Evolutionary conservation across 352 stramenopile species (phyloP).

Genomic region (Phytopythium helicoides): DNA sequence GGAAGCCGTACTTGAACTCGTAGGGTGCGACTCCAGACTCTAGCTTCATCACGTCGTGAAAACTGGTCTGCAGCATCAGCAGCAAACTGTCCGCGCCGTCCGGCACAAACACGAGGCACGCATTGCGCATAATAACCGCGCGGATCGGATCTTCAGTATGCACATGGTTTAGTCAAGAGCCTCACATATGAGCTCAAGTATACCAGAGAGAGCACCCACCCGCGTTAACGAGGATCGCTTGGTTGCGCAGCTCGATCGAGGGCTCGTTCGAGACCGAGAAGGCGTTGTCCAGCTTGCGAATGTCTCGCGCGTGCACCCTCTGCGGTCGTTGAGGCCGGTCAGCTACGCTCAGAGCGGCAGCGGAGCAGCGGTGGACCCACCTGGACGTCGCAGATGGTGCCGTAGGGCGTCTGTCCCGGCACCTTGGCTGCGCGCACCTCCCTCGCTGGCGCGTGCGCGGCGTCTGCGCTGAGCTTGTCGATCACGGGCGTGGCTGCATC

Average conservation of each 20-base stretch:
- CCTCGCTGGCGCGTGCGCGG: conserved; percentile 2
- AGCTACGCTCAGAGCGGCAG: not conserved
- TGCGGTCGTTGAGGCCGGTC: conserved; percentile 9
- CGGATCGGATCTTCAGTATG: conserved; percentile 46
- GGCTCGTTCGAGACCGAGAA: conserved; percentile 68
- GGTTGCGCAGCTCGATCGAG: conserved; percentile 56
- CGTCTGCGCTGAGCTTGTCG: not conserved
- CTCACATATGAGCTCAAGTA: not conserved
- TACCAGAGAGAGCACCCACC: conserved; percentile 14
- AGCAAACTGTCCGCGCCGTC: conserved; percentile 36
- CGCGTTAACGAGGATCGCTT: conserved; percentile 63
- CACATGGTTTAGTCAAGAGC: not conserved
- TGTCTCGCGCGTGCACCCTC: conserved; percentile 57
- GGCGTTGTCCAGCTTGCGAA: conserved; percentile 65
- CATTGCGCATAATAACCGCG: conserved; percentile 48
- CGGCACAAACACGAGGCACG: conserved; percentile 49
- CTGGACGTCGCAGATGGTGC: conserved; percentile 26
- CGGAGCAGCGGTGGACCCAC: not conserved
- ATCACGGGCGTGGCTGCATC: conserved; percentile 37
- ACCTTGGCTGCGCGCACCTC: conserved; percentile 4
- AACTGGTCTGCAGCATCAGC: conserved; percentile 43
- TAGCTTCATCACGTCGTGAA: conserved; percentile 41
- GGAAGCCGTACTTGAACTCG: conserved; percentile 33
- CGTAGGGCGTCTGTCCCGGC: conserved; percentile 18
- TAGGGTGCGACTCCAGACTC: conserved; percentile 47